Conservation (phyloP, 1,284 basidiomycete species). For the Ceratobasidium sp. region DNA sequence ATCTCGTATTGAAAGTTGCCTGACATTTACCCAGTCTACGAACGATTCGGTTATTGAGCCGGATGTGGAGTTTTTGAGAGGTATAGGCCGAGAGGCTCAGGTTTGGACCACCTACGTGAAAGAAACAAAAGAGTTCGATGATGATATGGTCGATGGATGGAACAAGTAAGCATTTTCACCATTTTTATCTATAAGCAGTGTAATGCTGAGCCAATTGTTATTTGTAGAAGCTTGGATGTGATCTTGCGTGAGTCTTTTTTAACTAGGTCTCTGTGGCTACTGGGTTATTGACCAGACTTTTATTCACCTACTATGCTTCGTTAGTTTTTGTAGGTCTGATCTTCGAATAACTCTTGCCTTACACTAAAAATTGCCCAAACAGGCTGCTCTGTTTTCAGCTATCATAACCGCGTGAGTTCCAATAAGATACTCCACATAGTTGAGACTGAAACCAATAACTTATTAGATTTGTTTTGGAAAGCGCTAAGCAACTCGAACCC, state of each 20-base stretch:
- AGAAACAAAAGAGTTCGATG: slow-evolving; percentile 21
- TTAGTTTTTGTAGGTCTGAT: too few relatives aligned
- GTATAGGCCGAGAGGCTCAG: slow-evolving; percentile 13
- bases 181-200: too few relatives aligned
- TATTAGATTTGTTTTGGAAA: slow-evolving; percentile 31
- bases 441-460: background rate
- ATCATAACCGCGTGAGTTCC: background rate
- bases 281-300: too few relatives aligned
- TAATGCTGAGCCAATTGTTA: background rate
- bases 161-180: slow-evolving; percentile 1
- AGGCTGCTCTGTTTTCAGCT: slow-evolving; percentile 21
- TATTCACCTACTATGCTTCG: too few relatives aligned
- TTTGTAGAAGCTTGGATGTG: slow-evolving; percentile 25
- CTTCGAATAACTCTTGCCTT: too few relatives aligned
- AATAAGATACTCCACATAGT: background rate
- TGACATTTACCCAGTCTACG: background rate
- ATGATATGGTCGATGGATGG: slow-evolving; percentile 35
- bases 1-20: too few relatives aligned
- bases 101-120: slow-evolving; percentile 38
- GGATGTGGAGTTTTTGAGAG: slow-evolving; percentile 6
- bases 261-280: too few relatives aligned
- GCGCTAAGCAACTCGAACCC: background rate
- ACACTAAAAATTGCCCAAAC: too few relatives aligned
- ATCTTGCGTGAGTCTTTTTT: background rate
- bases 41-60: background rate